Conservation (phyloP, 2,329 filamentous ascomycete species). For the Helminthosporium solani region DNA sequence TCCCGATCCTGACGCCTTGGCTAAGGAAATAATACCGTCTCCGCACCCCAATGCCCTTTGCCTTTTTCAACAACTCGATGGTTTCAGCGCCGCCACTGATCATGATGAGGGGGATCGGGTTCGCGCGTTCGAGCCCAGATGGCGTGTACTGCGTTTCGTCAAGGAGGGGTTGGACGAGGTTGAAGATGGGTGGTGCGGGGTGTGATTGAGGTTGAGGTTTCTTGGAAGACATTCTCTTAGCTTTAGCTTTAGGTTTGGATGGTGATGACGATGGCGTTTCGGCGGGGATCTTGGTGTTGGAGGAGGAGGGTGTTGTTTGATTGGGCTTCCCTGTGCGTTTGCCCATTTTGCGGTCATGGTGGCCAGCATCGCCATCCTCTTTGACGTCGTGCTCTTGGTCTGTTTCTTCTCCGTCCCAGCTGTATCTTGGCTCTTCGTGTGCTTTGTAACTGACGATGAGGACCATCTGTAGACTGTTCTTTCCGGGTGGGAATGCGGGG, state of each 20-base stretch:
- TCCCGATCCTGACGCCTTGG: constrained; percentile 74
- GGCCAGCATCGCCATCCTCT: constrained; percentile 2
- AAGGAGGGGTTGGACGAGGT: constrained; percentile 66
- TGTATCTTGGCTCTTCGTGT: constrained; percentile 30
- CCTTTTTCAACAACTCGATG: constrained; percentile 62
- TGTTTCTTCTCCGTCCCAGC: constrained; percentile 20
- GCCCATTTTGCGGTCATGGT: not conserved
- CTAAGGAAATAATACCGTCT: constrained; percentile 79
- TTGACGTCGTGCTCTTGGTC: constrained; percentile 1
- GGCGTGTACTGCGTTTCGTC: constrained; percentile 73
- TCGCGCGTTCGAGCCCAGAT: constrained; percentile 65
- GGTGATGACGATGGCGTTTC: not conserved
- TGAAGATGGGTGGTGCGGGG: not conserved
- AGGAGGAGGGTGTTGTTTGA: constrained; percentile 20
- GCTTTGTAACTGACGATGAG: constrained; percentile 69
- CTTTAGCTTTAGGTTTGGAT: not conserved
- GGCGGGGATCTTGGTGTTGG: not conserved
- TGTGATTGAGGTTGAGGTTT: constrained; percentile 23
- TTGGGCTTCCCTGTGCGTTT: not conserved
- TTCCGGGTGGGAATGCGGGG: constrained; percentile 68
- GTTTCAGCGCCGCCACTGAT: constrained; percentile 67
- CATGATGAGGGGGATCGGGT: constrained; percentile 82
- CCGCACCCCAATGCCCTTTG: constrained; percentile 71
- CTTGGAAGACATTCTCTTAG: constrained; percentile 9
- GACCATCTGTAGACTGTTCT: constrained; percentile 71